Base-by-base conservation (phyloP, 306 rosid genomes). In the Malus orientalis region DNA sequence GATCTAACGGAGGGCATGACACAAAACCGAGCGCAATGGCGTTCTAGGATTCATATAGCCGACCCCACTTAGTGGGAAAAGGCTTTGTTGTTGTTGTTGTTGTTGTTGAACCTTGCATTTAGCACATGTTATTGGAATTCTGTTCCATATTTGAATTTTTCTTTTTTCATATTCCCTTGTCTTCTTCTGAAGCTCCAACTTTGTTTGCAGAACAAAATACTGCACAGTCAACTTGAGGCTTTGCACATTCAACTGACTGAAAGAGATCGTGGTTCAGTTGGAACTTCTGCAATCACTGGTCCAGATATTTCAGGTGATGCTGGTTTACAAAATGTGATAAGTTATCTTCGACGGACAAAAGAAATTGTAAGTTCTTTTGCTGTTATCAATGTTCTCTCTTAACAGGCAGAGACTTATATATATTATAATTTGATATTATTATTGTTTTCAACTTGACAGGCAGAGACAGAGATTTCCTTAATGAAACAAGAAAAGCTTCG, bases 201-300 rank as follows among this genome's bases (percentile, higher is more conserved):
- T 38, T 59, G 27, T 76, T 79, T 83, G 74, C 86, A 95, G 99
- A 95, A 95, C 84, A 92, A 92, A 87, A 87, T 92, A 79, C 84
- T 95, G 74, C 99, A 90, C 62, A 82, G 85, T 85, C 89, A 87
- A 77, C 96, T 95, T 36, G 99, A 95, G 81, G 97, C 99, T 73
- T 75, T 88, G 76, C 99, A 95, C 89, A 95, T 95, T 77, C 96
- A 83, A 60, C 65, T 88, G 86, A 97, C 97, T 8, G 99, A 90
- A 92, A 89, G 84, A 77, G 93, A 95, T 79, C 97, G 96, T 44
- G 75, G 62, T 72, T 86, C 89, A 36, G 89, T 88, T 66, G 97
- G 97, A 68, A 86, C 93, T 63, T 79, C 89, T 71, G 88, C 80
- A 74, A 87, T 81, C 76, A 59, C 73, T 65, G 71, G 81, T 65